phyloP scores from a whole-genome alignment of 805 yeast species.

The Grigorovia yakushimaensis region DNA sequence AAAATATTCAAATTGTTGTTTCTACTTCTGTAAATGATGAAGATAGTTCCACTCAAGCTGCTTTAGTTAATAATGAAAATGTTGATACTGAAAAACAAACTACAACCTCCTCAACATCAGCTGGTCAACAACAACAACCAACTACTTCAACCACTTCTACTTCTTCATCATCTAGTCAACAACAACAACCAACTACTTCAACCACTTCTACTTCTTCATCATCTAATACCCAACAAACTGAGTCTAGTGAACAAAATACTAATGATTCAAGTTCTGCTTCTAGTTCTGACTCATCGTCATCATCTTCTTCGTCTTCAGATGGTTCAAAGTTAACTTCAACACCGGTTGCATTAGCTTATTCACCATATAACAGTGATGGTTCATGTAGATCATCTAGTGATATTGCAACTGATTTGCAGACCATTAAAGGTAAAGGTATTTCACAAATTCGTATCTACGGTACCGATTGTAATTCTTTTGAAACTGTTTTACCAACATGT shows the following conservation, averaged over 20 bases:
- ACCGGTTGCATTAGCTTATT: constrained; percentile 60
- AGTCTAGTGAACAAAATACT: not conserved
- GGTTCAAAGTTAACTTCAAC: constrained; percentile 22
- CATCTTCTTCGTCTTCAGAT: constrained; percentile 10
- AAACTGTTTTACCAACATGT: constrained; percentile 56
- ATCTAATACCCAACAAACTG: constrained; percentile 4
- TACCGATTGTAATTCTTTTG: constrained; percentile 68
- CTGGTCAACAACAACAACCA: constrained; percentile 1
- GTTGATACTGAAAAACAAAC: not conserved
- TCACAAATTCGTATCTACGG: constrained; percentile 68
- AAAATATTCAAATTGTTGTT: not conserved
- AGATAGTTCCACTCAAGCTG: not conserved
- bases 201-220: constrained; percentile 3
- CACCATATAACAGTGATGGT: constrained; percentile 66
- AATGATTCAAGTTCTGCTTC: not conserved
- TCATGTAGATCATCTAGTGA: constrained; percentile 51
- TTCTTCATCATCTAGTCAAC: too few relatives aligned
- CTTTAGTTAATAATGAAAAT: not conserved
- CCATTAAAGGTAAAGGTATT: constrained; percentile 54
- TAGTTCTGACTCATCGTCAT: constrained; percentile 9
- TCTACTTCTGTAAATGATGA: constrained; percentile 4
- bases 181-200: constrained; percentile 4
- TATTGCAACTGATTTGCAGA: constrained; percentile 49
- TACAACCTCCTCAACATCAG: not conserved
- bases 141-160: constrained; percentile 1